phyloP scores from a whole-genome alignment of 768 basidiomycete genomes.

The Suillus americanus region DNA sequence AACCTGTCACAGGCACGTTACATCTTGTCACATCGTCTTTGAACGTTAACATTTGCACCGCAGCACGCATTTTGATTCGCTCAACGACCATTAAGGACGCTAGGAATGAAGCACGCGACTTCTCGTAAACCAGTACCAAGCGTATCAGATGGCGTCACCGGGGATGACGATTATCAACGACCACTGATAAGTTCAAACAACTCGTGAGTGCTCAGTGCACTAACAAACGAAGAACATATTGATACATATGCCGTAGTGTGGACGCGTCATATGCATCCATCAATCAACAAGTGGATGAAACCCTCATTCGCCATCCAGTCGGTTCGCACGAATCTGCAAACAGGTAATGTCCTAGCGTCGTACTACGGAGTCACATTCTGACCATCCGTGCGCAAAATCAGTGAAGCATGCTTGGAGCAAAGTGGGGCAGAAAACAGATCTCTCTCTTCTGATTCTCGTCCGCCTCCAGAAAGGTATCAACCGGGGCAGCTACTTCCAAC shows the following conservation, averaged over 20 bases:
- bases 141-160: slow-evolving; percentile 4
- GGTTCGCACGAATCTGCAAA: slow-evolving; percentile 3
- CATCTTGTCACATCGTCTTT: slow-evolving; percentile 12
- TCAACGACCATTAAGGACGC: not conserved
- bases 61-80: slow-evolving; percentile 1
- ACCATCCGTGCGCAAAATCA: slow-evolving; percentile 9
- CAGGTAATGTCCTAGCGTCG: slow-evolving; percentile 2
- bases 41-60: slow-evolving; percentile 18
- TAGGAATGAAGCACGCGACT: slow-evolving; percentile 11
- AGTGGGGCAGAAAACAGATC: not conserved
- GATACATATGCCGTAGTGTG: not conserved
- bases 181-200: not conserved
- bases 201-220: not conserved
- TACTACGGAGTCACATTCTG: not conserved
- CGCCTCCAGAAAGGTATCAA: slow-evolving; percentile 44
- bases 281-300: slow-evolving; percentile 1
- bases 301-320: slow-evolving; percentile 4
- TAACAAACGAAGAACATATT: not conserved
- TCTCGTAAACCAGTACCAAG: slow-evolving; percentile 21
- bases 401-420: slow-evolving; percentile 1
- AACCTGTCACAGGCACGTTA: not conserved
- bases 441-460: slow-evolving; percentile 9
- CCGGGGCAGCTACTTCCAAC: slow-evolving; percentile 62
- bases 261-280: not conserved
- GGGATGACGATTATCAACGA: not conserved